A percentile compares a stretch with the other conserved stretches of the same genome.
These are phyloP conservation scores for Podaxis pistillaris DNA, from an alignment of 768 basidiomycete genomes.

Conservation along the genomic window DNA sequence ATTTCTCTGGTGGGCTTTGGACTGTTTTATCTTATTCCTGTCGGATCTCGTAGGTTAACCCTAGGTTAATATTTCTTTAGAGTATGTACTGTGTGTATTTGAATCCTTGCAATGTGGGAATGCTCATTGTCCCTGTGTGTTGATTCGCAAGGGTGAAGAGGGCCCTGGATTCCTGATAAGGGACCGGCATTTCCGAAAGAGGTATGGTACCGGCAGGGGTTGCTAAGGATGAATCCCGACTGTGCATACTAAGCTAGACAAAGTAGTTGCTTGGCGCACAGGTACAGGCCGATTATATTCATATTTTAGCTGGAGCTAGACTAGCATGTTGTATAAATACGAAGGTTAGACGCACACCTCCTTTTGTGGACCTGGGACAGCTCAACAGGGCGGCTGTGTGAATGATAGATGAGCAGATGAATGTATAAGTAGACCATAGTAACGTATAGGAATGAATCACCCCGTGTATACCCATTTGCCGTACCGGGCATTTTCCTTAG, in stretches of 20 bases:
- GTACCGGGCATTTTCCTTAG: neutral
- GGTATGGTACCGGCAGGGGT: neutral
- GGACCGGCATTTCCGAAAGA: neutral
- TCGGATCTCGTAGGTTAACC: slow-evolving; percentile 11
- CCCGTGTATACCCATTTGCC: slow-evolving; percentile 2
- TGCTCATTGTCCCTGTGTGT: neutral
- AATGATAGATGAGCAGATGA: neutral
- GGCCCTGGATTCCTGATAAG: neutral
- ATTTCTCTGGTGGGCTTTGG: neutral
- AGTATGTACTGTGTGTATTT: neutral
- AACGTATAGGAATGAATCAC: neutral
- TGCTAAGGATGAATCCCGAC: neutral
- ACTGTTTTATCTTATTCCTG: slow-evolving; percentile 1
- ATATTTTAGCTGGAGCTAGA: neutral
- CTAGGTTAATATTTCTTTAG: slow-evolving; percentile 10
- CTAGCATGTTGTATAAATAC: neutral
- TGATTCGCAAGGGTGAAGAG: neutral
- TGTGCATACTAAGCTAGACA: neutral
- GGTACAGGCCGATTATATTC: neutral
- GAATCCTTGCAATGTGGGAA: neutral
- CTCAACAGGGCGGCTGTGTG: slow-evolving; percentile 6
- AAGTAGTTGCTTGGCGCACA: neutral
- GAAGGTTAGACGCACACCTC: neutral
- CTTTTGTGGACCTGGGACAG: neutral
- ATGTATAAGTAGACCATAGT: slow-evolving; percentile 8